Conservation (phyloP, 2,329 filamentous ascomycete species). For the Aspergillus novoparasiticus region DNA sequence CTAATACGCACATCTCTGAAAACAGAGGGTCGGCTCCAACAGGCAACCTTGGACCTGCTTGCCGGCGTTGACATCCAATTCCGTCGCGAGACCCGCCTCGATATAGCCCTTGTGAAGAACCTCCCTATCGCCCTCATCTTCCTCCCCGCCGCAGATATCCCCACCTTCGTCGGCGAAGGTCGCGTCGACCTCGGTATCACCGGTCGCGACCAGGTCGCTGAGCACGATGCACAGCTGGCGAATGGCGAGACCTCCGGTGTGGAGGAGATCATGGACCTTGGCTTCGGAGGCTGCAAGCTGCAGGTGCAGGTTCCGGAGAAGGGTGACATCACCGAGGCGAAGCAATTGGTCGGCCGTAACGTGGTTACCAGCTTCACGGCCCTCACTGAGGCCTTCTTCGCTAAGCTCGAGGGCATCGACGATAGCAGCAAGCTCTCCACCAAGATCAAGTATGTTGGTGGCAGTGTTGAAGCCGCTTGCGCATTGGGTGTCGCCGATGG, state of each 20-base stretch:
- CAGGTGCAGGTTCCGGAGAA: constrained; percentile 97
- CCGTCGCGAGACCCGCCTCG: constrained; percentile 88
- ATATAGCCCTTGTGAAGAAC: constrained; percentile 98
- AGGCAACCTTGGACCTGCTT: constrained; percentile 85
- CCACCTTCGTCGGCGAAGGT: constrained; percentile 94
- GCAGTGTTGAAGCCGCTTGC: constrained; percentile 96
- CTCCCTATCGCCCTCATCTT: constrained; percentile 93
- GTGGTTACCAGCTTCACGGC: constrained; percentile 95
- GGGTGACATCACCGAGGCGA: constrained; percentile 68
- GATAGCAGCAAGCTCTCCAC: constrained; percentile 61
- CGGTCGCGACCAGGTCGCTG: constrained; percentile 86
- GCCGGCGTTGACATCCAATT: constrained; percentile 96
- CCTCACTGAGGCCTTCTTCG: constrained; percentile 81
- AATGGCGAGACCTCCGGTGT: constrained; percentile 58
- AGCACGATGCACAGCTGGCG: constrained; percentile 69
- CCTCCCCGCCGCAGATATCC: constrained; percentile 94
- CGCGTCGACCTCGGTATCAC: constrained; percentile 94
- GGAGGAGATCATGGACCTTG: constrained; percentile 85
- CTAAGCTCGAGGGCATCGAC: constrained; percentile 64
- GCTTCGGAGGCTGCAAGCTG: constrained; percentile 86
- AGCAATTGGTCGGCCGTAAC: constrained; percentile 85
- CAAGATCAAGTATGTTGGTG: constrained; percentile 90
- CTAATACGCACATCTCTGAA: constrained; percentile 9
- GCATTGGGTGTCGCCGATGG: constrained; percentile 94
- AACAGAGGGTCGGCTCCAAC: constrained; percentile 87